Base-by-base conservation (phyloP, 2,329 filamentous ascomycete genomes). In the Stemphylium lycopersici region DNA sequence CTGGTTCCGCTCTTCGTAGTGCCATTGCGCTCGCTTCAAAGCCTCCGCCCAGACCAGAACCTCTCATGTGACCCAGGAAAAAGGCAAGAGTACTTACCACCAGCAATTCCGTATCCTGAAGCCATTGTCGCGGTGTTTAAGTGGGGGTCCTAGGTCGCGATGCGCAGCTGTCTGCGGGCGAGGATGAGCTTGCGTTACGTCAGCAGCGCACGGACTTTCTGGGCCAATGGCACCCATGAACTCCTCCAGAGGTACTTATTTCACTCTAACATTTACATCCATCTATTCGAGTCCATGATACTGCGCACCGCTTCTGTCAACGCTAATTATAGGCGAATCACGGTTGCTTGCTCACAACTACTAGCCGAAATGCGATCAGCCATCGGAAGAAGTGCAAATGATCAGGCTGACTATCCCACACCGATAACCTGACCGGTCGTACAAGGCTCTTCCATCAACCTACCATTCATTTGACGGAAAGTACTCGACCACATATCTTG, bases 61-160 rank as follows among this genome's bases (percentile, higher is more conserved):
- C 44, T 49, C 20, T 48, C 20, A 16, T 11, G 7, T 11, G 22
- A 10, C 26, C 29, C 52, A 34, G 26, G 29, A 16, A 11, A n/a
- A 34, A 20, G 6, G 7, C 6, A 3, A 34, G 3, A 47, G 15
- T 56, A 81, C 87, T 69, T 80, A 91, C 90, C 90, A 79, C 90
- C 90, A 76, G 86, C 83, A 77, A 96, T 82, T 77, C 90, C 90
- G 77, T 87, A 93, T 79, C 90, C 90, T 71, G 90, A 93, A 78
- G 90, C 83, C 90, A 93, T 93, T 72, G 68, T 79, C 56, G 70
- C 56, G 61, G 64, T 70, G 68, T 67, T 55, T 46, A 56, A 65
- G 66, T 67, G 65, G 62, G 66, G 63, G 65, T 63, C 55, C 42
- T 55, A 37, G 41, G 15, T 48, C 41, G 48, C 46, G 51, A 40